These are phyloP conservation scores for Pittosporum tobira DNA, from an alignment of 129 eudicot species.

Conservation along the genomic window DNA sequence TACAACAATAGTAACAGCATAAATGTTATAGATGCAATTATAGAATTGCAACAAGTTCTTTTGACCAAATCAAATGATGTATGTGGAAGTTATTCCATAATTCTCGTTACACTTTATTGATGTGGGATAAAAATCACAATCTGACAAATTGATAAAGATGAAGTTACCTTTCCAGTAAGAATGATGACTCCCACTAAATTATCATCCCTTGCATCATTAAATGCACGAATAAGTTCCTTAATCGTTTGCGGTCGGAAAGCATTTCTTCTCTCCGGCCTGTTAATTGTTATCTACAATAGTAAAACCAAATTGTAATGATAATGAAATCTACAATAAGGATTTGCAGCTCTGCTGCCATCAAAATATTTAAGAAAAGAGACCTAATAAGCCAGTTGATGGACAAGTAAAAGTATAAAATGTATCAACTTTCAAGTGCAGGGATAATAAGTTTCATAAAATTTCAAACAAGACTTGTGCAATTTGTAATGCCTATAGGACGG, in stretches of 20 bases:
- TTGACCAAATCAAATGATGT: not conserved
- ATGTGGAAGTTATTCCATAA: not conserved
- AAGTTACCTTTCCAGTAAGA: constrained; percentile 81
- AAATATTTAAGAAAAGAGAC: not conserved
- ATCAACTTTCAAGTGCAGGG: not conserved
- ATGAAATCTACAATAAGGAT: not conserved
- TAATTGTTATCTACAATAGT: constrained; percentile 67
- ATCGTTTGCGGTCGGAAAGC: constrained; percentile 88
- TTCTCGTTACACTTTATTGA: not conserved
- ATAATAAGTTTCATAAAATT: too few relatives aligned
- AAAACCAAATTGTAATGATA: not conserved
- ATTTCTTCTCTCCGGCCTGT: constrained; percentile 94
- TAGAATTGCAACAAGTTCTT: too few relatives aligned
- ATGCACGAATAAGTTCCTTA: constrained; percentile 94
- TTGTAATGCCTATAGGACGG: too few relatives aligned
- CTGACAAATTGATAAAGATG: not conserved
- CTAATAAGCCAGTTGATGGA: not conserved
- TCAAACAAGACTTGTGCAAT: not conserved
- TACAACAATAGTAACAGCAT: too few relatives aligned
- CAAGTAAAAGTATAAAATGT: too few relatives aligned
- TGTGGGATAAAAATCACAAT: not conserved
- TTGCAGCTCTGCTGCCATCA: not conserved
- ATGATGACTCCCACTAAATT: constrained; percentile 79
- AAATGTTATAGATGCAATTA: too few relatives aligned
- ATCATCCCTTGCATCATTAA: constrained; percentile 95